Evolutionary conservation across 257 asterid species (phyloP).

Genomic region (Paraleonurus japonicus): DNA sequence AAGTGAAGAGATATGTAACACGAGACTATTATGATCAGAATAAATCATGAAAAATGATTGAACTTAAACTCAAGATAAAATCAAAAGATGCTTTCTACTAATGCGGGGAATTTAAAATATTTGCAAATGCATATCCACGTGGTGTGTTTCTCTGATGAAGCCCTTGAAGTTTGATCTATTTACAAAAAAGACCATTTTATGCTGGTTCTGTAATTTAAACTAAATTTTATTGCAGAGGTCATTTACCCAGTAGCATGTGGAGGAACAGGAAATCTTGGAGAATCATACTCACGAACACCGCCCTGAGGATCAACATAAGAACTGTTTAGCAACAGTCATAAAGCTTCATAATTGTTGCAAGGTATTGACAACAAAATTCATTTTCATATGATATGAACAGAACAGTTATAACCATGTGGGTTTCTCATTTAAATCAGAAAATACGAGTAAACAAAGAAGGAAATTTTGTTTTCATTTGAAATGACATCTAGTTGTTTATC

Average conservation of each 20-base stretch:
- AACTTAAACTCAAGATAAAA: not conserved
- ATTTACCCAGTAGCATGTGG: slow-evolving; percentile 56
- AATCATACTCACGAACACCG: slow-evolving; percentile 50
- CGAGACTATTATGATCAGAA: not conserved
- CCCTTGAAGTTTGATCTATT: not conserved
- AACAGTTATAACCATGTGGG: not conserved
- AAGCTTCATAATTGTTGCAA: not conserved
- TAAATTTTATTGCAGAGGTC: not conserved
- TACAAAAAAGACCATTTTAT: not conserved
- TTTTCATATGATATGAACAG: not conserved
- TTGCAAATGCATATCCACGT: not conserved
- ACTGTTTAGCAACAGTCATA: slow-evolving; percentile 16
- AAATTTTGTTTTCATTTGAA: not conserved
- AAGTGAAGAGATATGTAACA: not conserved
- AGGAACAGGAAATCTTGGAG: slow-evolving; percentile 52
- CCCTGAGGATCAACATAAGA: slow-evolving; percentile 48
- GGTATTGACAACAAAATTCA: not conserved
- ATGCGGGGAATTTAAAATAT: not conserved
- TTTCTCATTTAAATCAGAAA: slow-evolving; percentile 3
- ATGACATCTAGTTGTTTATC: not conserved
- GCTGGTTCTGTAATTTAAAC: not conserved
- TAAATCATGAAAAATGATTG: not conserved
- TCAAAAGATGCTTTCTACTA: not conserved
- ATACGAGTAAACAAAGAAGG: not conserved
- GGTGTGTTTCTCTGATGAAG: not conserved